These are phyloP conservation scores for Strobilomyces echinocephalus DNA, from an alignment of 768 basidiomycete species.

Conservation along the genomic window DNA sequence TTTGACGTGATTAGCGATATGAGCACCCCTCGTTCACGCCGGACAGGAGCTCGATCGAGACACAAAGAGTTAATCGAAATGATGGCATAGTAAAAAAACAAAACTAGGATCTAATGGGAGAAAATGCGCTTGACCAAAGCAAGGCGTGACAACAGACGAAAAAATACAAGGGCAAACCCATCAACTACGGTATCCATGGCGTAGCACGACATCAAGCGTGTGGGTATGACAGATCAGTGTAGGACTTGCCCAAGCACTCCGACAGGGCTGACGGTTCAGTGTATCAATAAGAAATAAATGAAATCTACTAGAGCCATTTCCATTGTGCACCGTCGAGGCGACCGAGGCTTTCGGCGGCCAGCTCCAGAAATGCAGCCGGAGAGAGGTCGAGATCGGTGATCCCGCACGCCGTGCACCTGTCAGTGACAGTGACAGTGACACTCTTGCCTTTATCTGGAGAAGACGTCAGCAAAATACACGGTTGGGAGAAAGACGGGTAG, in stretches of 20 bases:
- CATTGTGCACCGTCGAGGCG: slow-evolving; percentile 35
- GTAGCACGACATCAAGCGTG: slow-evolving; percentile 22
- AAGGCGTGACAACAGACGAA: slow-evolving; percentile 18
- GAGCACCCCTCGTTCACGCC: neutral
- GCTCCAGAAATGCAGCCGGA: slow-evolving; percentile 46
- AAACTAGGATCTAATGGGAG: slow-evolving; percentile 12
- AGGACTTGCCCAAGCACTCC: slow-evolving; percentile 24
- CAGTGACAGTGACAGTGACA: slow-evolving; percentile 48
- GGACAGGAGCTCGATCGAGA: neutral
- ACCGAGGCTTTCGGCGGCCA: slow-evolving; percentile 45
- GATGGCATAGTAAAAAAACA: slow-evolving; percentile 6
- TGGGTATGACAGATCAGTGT: slow-evolving; percentile 7
- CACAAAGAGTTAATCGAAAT: neutral
- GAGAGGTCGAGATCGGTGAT: slow-evolving; percentile 58
- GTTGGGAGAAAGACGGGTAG: slow-evolving; percentile 9
- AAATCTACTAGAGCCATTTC: neutral
- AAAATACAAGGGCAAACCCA: slow-evolving; percentile 18
- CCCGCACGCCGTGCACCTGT: slow-evolving; percentile 59
- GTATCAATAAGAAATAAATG: slow-evolving; percentile 23
- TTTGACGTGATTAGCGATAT: slow-evolving; percentile 3
- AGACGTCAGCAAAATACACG: slow-evolving; percentile 6
- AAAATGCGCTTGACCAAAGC: slow-evolving; percentile 34
- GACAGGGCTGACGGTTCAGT: slow-evolving; percentile 23
- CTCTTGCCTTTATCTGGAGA: slow-evolving; percentile 47
- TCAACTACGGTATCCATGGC: slow-evolving; percentile 26